Base-by-base conservation (phyloP, 768 basidiomycete genomes). In the Auriscalpium vulgare region DNA sequence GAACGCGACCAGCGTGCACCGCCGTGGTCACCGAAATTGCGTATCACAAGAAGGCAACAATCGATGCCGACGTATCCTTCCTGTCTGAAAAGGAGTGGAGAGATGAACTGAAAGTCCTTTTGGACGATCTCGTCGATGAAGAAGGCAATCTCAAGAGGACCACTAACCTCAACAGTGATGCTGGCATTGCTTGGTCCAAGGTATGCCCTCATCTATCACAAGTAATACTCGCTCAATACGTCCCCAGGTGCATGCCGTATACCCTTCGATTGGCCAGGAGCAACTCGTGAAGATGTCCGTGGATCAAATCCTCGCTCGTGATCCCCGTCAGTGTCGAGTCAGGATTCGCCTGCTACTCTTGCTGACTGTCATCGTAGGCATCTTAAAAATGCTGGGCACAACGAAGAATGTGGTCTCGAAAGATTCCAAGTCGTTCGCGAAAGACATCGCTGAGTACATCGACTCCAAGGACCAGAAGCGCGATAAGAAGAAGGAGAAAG, bases 11-110 rank as follows among this genome's bases (percentile, higher is more conserved):
- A 83, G 84, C 84, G 8, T 85, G 84, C 59, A 85, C 83, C 3
- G 82, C 83, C 5, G 81, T 83, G 29, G 82, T 84, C 3, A 85
- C 83, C 0, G 82, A 84, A 62, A 76, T 85, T 21, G 68, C 75
- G 0, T 79, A 83, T 59, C 82, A 85, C 58, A 67, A 69, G 29
- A 78, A 82, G 63, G 63, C 68, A 23, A 81, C 77, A 1, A 80
- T 85, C 44, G 78, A 81, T 36, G 83, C 77, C 2, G 81, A 83
- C 51, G 75, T 85, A 5, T 78, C 80, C 0, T 85, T 85, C 63
- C 67, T 85, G 35, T 74, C 78, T 0, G 73, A 74, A 57, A 63
- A 62, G 0, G 83, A 85, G 65, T 85, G 84, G 84, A 71, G 71
- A 51, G 75, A 75, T 40, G 83, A 85, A 61, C 68, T 85, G 3